Conservation (phyloP, 345 rosid genomes). For the Lepidium africanum region DNA sequence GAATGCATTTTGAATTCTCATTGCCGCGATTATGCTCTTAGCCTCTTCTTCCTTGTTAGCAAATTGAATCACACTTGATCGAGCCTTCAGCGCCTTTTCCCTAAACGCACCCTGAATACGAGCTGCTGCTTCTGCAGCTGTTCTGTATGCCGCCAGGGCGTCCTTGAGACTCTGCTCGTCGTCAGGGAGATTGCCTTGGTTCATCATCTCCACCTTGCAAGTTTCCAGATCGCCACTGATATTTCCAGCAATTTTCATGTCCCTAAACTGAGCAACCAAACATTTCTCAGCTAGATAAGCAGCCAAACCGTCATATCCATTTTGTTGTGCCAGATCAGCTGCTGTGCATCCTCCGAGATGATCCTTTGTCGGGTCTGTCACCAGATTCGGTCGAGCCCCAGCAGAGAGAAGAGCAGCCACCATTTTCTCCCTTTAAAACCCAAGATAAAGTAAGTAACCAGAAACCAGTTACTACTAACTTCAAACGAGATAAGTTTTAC, state of each 20-base stretch:
- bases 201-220: conserved; percentile 29
- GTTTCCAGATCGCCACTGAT: conserved; percentile 54
- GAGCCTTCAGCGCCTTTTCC: conserved; percentile 61
- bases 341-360: conserved; percentile 72
- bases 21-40: conserved; percentile 63
- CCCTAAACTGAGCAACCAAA: conserved; percentile 69
- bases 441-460: not conserved
- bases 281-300: conserved; percentile 86
- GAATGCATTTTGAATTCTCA: conserved; percentile 93
- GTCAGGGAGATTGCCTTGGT: conserved; percentile 34
- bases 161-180: conserved; percentile 71
- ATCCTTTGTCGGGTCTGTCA: conserved; percentile 70
- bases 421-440: conserved; percentile 74
- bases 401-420: conserved; percentile 83
- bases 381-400: conserved; percentile 81
- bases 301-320: conserved; percentile 78
- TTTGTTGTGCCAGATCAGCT: conserved; percentile 74
- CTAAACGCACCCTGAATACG: conserved; percentile 82
- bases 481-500: conserved; percentile 28
- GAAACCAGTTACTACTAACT: not conserved
- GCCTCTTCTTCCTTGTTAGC: conserved; percentile 64
- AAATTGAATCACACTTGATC: conserved; percentile 39
- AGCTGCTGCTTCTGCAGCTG: conserved; percentile 91
- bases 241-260: conserved; percentile 89
- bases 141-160: conserved; percentile 69